Evolutionary conservation across 768 basidiomycete species (phyloP), one percentile per base, ranked within the genome.

Genomic region (Suillus spraguei): DNA sequence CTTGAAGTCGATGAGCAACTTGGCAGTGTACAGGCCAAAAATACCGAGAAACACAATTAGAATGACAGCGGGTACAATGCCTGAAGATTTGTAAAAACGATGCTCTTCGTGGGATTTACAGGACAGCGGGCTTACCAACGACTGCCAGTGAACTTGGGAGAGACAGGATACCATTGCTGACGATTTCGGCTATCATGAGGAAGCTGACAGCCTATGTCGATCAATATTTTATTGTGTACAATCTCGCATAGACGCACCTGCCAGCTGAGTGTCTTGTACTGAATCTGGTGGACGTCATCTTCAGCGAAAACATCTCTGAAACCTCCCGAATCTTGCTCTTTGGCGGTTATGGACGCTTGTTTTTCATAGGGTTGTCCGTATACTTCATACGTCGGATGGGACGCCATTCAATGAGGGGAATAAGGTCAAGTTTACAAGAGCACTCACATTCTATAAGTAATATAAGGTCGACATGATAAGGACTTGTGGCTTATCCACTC

Each of bases 171-270:
- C 84, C 84, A 70, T 84, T 85, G 70, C 81, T 82, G 39, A 85
- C 83, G 33, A 85, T 84, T 68, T 85, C 84, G 50, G 84, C 83
- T 60, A 84, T 84, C 84, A 85, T 85, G 22, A 85, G 71, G 59
- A 83, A 65, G 32, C 76, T 72, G 10, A 84, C 81, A 63, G 83
- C 81, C 82, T 84, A 60, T n/a, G 7, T 32, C 24, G 41, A 39
- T 24, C 20, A 52, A 42, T 5, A 62, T 58, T 42, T 58, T 11
- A 58, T 10, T 20, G 39, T 11, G 39, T 32, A 3, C 39, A 32
- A 32, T 41, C 53, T 13, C 38, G 54, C 47, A 46, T 44, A 49
- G 36, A 65, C 62, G 4, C 24, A 81, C 82, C 78, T 81, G 82
- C 83, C 83, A 84, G 56, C 78, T 81, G 10, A 85, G 72, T 0